Base-by-base conservation (phyloP, 371 early-diverging fungal genomes). In the Phascolomyces articulosus region DNA sequence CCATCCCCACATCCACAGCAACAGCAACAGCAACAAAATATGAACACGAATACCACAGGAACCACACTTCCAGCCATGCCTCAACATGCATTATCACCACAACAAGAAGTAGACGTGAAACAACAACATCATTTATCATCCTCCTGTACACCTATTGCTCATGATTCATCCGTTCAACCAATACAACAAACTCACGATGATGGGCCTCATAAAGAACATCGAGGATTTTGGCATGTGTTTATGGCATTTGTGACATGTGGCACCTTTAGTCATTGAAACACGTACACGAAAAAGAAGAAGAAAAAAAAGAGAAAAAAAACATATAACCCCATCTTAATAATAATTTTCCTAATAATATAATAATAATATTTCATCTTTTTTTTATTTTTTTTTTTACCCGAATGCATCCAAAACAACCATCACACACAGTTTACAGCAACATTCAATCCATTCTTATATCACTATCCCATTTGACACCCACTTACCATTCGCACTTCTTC, bases 151-250 rank as follows among this genome's bases (percentile, higher is more conserved):
- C 57, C 64, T 16, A 57, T 64, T 24, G 47, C 40, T 16, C 64
- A 57, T 16, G 63, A 62, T 55, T 48, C 40, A 20, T 29, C 63
- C 10, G 18, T 58, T 10, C 41, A 21, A 23, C 49, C 63, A 20
- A 21, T 58, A 27, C 41, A 21, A 15, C 31, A 29, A 44, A 20
- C 20, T 11, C 40, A 26, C 13, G 54, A 65, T 18, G 41, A 55
- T 28, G 60, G 44, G 18, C 27, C 65, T 8, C 27, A 58, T n/a
- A 58, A 64, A 57, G 48, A 64, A 24, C 57, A 64, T n/a, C 63
- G 70, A 38, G 71, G 71, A 41, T 64, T 71, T 44, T 71, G 67
- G 71, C 71, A 71, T 61, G 63, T 48, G 1, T 62, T 71, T 40
- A 67, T 71, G 67, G 23, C 67, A 29, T 60, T 66, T 40, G 61